Conservation (phyloP, 2,329 filamentous ascomycete species). For the Beauveria brongniartii region DNA sequence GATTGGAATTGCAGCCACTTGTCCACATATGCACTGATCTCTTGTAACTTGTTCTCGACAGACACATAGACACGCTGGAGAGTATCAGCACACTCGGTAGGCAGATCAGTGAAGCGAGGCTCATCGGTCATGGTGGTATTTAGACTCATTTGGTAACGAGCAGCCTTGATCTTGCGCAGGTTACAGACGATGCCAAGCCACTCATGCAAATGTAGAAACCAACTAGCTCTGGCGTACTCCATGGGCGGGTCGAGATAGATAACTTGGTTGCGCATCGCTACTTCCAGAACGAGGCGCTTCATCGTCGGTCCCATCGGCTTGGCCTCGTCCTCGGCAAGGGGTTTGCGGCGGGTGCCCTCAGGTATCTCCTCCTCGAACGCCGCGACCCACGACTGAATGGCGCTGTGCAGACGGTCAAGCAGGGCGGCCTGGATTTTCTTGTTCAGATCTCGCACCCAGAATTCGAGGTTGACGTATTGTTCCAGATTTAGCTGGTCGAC, state of each 20-base stretch:
- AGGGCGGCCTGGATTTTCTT: slow-evolving; percentile 73
- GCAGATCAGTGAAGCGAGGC: slow-evolving; percentile 73
- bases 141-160: slow-evolving; percentile 84
- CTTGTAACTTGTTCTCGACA: slow-evolving; percentile 73
- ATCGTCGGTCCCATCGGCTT: slow-evolving; percentile 55
- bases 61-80: slow-evolving; percentile 73
- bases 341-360: slow-evolving; percentile 46
- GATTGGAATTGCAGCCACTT: slow-evolving; percentile 99
- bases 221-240: slow-evolving; percentile 84
- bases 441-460: slow-evolving; percentile 87
- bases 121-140: slow-evolving; percentile 58
- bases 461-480: slow-evolving; percentile 85
- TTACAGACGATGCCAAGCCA: slow-evolving; percentile 94
- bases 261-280: slow-evolving; percentile 96
- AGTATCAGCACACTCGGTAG: slow-evolving; percentile 71
- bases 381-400: slow-evolving; percentile 79
- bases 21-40: slow-evolving; percentile 81
- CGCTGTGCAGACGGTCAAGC: slow-evolving; percentile 71
- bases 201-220: slow-evolving; percentile 85
- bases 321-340: slow-evolving; percentile 34
- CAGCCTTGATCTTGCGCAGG: slow-evolving; percentile 87
- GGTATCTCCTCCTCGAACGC: slow-evolving; percentile 63
- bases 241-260: slow-evolving; percentile 93
- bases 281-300: slow-evolving; percentile 73
- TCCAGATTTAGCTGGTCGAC: slow-evolving; percentile 96